These are phyloP conservation scores for Chrysosporium keratinophilum DNA, from an alignment of 2,329 filamentous ascomycete genomes.

Conservation along the genomic window DNA sequence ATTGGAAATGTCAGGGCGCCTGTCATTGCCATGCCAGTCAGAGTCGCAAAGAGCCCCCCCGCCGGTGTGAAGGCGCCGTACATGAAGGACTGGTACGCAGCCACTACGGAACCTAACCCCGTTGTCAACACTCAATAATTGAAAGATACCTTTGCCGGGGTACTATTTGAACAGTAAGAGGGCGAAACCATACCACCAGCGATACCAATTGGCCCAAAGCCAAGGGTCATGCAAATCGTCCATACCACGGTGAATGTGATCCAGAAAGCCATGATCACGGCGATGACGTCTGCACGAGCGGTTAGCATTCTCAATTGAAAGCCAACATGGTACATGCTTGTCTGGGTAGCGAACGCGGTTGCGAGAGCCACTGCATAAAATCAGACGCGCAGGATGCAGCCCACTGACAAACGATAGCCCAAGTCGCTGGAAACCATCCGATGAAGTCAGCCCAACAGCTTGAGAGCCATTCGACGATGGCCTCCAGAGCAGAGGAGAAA, in stretches of 20 bases:
- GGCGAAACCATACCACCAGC: background rate
- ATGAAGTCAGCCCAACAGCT: too few relatives aligned
- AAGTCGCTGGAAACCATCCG: too few relatives aligned
- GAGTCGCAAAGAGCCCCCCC: slow-evolving; percentile 19
- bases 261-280: background rate
- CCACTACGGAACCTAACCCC: slow-evolving; percentile 13
- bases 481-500: too few relatives aligned
- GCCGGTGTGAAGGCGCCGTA: slow-evolving; percentile 20
- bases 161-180: background rate
- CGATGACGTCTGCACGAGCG: background rate
- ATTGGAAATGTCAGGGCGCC: slow-evolving; percentile 9
- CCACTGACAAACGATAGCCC: too few relatives aligned
- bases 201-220: slow-evolving; percentile 4
- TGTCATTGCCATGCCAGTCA: slow-evolving; percentile 20
- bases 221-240: background rate
- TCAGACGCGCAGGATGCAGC: too few relatives aligned
- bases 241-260: background rate
- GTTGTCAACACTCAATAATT: background rate
- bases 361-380: background rate
- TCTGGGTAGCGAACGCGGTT: background rate
- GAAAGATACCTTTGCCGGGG: background rate
- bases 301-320: background rate
- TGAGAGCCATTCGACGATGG: too few relatives aligned
- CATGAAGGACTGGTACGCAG: slow-evolving; percentile 18
- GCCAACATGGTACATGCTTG: background rate